phyloP scores from a whole-genome alignment of 83 land plant genomes.

The Picea engelmannii region DNA sequence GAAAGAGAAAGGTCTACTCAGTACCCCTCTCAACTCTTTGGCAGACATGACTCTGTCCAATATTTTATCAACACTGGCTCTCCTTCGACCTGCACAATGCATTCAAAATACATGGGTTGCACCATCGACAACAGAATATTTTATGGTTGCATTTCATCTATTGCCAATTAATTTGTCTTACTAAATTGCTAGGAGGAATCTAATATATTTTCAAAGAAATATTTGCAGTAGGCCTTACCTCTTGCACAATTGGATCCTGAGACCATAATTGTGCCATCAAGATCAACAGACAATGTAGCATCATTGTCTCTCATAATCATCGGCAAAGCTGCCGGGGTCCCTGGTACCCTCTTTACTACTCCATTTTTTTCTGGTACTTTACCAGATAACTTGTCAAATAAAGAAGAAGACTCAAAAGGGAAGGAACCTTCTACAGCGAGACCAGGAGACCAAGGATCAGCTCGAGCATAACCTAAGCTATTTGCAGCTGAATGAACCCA shows the following conservation, averaged over 20 bases:
- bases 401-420: not conserved
- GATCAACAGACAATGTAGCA: conserved; percentile 1
- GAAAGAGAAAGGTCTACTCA: not conserved
- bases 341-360: not conserved
- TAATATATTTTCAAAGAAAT: not conserved
- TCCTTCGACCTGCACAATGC: conserved; percentile 20
- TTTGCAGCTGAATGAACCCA: conserved; percentile 32
- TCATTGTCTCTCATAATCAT: not conserved
- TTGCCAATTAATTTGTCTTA: not conserved
- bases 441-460: conserved; percentile 50
- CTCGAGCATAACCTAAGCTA: conserved; percentile 50
- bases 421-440: conserved; percentile 13
- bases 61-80: conserved; percentile 10
- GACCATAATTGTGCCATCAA: conserved; percentile 15
- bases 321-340: not conserved
- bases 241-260: not conserved
- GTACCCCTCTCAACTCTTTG: conserved; percentile 28
- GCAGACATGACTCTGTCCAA: conserved; percentile 24
- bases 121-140: not conserved
- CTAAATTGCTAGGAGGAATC: not conserved
- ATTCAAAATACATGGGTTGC: not conserved
- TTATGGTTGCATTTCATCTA: not conserved
- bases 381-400: not conserved
- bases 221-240: not conserved
- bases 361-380: not conserved